Evolutionary conservation across 2,329 filamentous ascomycete genomes (phyloP).

Genomic region (Phaeosphaeria sp.): DNA sequence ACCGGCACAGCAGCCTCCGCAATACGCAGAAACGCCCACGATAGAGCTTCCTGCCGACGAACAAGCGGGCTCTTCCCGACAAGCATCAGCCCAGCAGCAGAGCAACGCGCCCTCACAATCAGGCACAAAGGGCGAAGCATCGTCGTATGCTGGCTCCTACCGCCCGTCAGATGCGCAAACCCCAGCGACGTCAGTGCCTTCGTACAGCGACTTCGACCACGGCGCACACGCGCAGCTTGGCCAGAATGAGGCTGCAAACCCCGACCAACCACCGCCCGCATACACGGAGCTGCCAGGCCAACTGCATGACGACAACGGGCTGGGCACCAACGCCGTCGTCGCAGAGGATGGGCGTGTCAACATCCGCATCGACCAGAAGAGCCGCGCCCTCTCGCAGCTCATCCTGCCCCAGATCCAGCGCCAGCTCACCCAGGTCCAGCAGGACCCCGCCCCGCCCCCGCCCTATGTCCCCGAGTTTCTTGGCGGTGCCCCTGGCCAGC

Average conservation of each 20-base stretch:
- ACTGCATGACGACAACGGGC: slow-evolving; percentile 45
- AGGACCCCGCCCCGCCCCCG: slow-evolving; percentile 66
- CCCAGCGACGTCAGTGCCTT: slow-evolving; percentile 15
- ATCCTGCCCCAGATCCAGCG: slow-evolving; percentile 48
- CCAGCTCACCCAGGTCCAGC: slow-evolving; percentile 49
- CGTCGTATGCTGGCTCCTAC: neutral
- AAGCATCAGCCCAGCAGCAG: slow-evolving; percentile 9
- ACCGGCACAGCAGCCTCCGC: slow-evolving; percentile 14
- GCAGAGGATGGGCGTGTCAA: slow-evolving; percentile 50
- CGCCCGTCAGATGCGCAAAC: neutral
- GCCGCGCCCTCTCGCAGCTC: slow-evolving; percentile 43
- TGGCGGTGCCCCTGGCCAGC: slow-evolving; percentile 68
- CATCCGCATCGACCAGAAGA: slow-evolving; percentile 50
- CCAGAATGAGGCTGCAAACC: slow-evolving; percentile 16
- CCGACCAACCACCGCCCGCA: slow-evolving; percentile 44
- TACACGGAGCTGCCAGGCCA: slow-evolving; percentile 52
- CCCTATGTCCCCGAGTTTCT: slow-evolving; percentile 77
- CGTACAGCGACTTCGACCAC: slow-evolving; percentile 8
- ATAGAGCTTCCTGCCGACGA: slow-evolving; percentile 18
- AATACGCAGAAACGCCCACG: slow-evolving; percentile 9
- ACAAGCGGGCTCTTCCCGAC: slow-evolving; percentile 5
- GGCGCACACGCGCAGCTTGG: slow-evolving; percentile 18
- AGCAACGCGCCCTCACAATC: slow-evolving; percentile 6
- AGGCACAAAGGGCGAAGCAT: neutral
- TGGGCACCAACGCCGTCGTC: slow-evolving; percentile 55